Evolutionary conservation across 495 filamentous ascomycete genomes (phyloP), one percentile per base, ranked within the genome.

Genomic region (Penicillium parvum): DNA sequence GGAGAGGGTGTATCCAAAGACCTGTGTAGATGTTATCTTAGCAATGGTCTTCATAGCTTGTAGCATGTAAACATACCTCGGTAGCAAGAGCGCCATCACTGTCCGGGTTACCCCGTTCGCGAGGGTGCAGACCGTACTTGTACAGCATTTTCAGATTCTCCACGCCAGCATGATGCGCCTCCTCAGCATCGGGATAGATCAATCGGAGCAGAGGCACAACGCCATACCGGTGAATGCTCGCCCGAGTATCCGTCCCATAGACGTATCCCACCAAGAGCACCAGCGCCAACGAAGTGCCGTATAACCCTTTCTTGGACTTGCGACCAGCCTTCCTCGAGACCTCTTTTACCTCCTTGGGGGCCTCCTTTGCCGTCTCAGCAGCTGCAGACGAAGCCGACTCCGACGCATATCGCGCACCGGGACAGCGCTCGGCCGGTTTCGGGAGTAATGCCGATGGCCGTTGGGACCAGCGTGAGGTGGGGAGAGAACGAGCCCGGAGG

Each of bases 161-260:
- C 9, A 85, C 85, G 17, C 88, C 86, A 37, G 75, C 69, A 50
- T 91, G 79, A 60, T 98, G 92, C 15, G 92, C 92, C 22, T 90
- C 87, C 63, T 97, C 92, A 27, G 90, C 90, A 62, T 96, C 91
- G 1, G 84, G 76, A 39, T 74, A 89, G 21, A 94, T 9, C 39
- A 72, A 55, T 9, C 91, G 78, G 9, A 97, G 68, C 32, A 84
- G 61, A 12, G 82, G 89, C 17, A 88, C 83, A 21, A 87, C 69
- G n/a, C 85, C 69, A 65, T 85, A 95, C 45, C 78, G 77, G 71
- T 96, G 92, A 42, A 91, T 55, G 53, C 83, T 84, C 16, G 92
- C 86, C 44, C 92, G 81, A 9, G 91, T 96, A 66, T 98, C 92
- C 43, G 91, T 96, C 23, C 81, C 65, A 58, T 96, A 96, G 55